Evolutionary conservation across 805 yeast species (phyloP).

Genomic region (Saccharomycodes ludwigii): DNA sequence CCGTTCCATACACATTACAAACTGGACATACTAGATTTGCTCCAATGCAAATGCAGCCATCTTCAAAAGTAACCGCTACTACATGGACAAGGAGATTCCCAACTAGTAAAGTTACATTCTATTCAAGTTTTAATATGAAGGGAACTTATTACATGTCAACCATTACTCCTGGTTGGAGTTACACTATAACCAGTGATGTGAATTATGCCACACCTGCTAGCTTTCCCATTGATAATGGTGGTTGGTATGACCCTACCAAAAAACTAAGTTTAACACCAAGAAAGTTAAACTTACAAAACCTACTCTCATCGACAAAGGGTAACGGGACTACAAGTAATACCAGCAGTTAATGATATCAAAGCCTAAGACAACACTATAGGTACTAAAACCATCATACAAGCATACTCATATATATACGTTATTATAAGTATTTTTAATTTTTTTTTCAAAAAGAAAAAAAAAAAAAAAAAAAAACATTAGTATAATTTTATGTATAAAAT

Average conservation of each 20-base stretch:
- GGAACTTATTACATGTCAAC: conserved; percentile 44
- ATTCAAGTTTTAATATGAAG: no score
- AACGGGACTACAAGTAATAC: background rate
- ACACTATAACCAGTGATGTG: conserved; percentile 42
- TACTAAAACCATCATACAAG: background rate
- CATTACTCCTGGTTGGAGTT: conserved; percentile 73
- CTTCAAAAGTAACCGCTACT: conserved; percentile 48
- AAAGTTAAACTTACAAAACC: conserved; percentile 13
- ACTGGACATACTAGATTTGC: conserved; percentile 70
- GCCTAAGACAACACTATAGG: background rate
- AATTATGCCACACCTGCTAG: conserved; percentile 67
- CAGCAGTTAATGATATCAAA: no score
- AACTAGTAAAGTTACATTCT: conserved; percentile 48
- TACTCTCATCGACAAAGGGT: background rate
- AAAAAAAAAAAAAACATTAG: conserved; percentile 32
- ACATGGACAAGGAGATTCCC: conserved; percentile 55
- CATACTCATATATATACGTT: conserved; percentile 1
- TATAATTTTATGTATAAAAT: background rate
- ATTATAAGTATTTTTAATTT: conserved; percentile 37
- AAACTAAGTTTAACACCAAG: conserved; percentile 27
- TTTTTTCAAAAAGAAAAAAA: conserved; percentile 47
- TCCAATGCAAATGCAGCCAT: conserved; percentile 88
- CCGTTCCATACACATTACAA: conserved; percentile 62
- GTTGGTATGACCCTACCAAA: conserved; percentile 53
- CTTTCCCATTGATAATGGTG: conserved; percentile 44